phyloP scores from a whole-genome alignment of 139 green algal species.

The Chlamydomonas sphaeroides region DNA sequence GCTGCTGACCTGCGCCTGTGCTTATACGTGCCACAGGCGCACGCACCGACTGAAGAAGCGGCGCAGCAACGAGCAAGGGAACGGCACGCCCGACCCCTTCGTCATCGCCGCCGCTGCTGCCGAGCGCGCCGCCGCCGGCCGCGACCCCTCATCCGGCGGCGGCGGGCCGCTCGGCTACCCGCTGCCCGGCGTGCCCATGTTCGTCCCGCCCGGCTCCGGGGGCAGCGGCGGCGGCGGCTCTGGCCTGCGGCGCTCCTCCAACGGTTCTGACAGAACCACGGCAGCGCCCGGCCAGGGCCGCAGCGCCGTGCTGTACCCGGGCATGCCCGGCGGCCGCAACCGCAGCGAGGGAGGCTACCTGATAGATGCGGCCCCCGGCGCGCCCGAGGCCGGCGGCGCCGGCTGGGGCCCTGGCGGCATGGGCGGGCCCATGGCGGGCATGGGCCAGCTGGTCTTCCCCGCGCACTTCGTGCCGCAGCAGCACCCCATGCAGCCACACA shows the following conservation, averaged over 20 bases:
- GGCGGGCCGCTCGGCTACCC: background rate
- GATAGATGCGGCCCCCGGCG: background rate
- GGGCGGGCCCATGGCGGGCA: slow-evolving; percentile 9
- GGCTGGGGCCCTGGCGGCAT: background rate
- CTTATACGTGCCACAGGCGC: slow-evolving; percentile 4
- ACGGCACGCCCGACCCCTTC: slow-evolving; percentile 6
- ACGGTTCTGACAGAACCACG: slow-evolving; percentile 13
- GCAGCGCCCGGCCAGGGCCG: background rate
- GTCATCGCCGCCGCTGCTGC: background rate
- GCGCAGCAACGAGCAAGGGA: background rate
- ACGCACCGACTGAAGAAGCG: slow-evolving; percentile 40
- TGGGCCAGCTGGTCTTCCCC: slow-evolving; percentile 23
- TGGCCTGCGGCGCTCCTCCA: background rate
- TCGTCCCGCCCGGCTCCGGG: slow-evolving; percentile 8
- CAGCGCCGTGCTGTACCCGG: background rate
- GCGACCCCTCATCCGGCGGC: slow-evolving; percentile 1
- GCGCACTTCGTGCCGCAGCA: background rate
- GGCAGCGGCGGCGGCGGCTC: background rate
- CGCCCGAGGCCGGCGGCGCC: background rate
- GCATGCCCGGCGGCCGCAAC: background rate
- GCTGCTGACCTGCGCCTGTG: too few species aligned
- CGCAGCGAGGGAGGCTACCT: slow-evolving; percentile 19
- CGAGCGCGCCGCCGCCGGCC: slow-evolving; percentile 8
- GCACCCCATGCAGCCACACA: background rate
- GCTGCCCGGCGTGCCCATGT: background rate